These are phyloP conservation scores for Aureobasidium sp. DNA, from an alignment of 2,329 filamentous ascomycete species.

Conservation along the genomic window DNA sequence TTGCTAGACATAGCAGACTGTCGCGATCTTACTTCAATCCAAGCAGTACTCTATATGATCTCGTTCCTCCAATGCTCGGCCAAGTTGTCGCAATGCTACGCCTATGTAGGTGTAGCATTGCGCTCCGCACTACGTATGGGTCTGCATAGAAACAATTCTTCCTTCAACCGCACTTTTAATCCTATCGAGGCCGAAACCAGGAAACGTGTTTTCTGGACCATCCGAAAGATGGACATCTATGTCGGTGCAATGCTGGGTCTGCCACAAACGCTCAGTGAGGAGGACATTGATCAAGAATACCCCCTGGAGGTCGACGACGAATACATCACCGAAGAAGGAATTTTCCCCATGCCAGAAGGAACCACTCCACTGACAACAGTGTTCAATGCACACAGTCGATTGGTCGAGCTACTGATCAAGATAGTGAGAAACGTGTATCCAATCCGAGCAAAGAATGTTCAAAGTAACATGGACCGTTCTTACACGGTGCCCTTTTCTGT, in stretches of 20 bases:
- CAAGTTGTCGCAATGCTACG: slow-evolving; percentile 44
- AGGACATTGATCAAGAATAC: slow-evolving; percentile 41
- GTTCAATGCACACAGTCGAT: slow-evolving; percentile 50
- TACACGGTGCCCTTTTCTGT: slow-evolving; percentile 56
- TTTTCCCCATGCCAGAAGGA: slow-evolving; percentile 45
- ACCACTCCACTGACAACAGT: slow-evolving; percentile 49
- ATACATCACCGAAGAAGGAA: slow-evolving; percentile 40
- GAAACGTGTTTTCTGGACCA: slow-evolving; percentile 44
- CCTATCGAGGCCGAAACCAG: slow-evolving; percentile 41
- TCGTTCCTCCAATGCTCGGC: slow-evolving; percentile 44
- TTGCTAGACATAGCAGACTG: slow-evolving; percentile 46
- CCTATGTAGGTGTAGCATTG: slow-evolving; percentile 43
- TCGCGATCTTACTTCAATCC: slow-evolving; percentile 40
- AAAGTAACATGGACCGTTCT: slow-evolving; percentile 37
- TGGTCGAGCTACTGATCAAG: slow-evolving; percentile 50
- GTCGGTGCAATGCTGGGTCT: slow-evolving; percentile 43
- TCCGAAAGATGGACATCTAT: slow-evolving; percentile 44
- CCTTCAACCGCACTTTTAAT: slow-evolving; percentile 35
- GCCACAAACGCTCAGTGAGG: slow-evolving; percentile 39
- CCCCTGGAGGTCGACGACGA: slow-evolving; percentile 42
- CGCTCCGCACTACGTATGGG: slow-evolving; percentile 44
- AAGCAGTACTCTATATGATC: slow-evolving; percentile 46
- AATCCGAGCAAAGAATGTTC: slow-evolving; percentile 40
- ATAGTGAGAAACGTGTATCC: slow-evolving; percentile 57
- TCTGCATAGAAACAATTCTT: slow-evolving; percentile 34